Base-by-base conservation (phyloP, 768 basidiomycete species). In the Kwoniella botswanensis region DNA sequence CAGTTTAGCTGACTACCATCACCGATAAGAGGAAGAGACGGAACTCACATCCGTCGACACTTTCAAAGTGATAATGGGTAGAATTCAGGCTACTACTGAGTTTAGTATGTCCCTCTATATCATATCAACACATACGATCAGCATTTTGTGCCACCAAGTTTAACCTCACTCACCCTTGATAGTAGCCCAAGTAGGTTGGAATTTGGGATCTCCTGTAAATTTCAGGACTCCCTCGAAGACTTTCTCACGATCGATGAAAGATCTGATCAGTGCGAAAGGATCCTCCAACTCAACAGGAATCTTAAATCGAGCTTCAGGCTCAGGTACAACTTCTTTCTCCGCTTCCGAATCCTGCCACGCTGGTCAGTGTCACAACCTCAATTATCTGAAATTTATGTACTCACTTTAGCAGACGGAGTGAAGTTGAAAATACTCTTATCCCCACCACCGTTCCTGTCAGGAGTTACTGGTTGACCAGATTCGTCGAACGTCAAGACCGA, bases 341-440 rank as follows among this genome's bases (percentile, higher is more conserved):
- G 46, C 12, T 13, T 50, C 46, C 13, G 13, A 4, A 50, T 50
- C 46, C 46, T 50, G 12, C 17, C 5, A 13, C 1, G 46, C 12
- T 11, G 3, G 46, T 50, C 46, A 50, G 46, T 18, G 17, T 50
- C 4, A 50, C 18, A 4, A 50, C 17, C 17, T 15, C 6, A 35
- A 35, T 6, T 6, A 9, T 13, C 46, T 50, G 17, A 15, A 13
- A 50, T 15, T 15, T n/a, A 26, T 41, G 21, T 2, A 21, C 46
- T 35, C 22, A 63, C 63, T 12, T 65, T 55, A 10, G 63, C 24
- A 4, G 63, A 54, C 4, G 63, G 63, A 53, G 63, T 65, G 22
- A 65, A 65, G 53, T 65, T 56, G 53, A 65, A 65, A 7, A n/a
- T 21, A 44, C 53, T 65, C 24, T 17, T 4, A n/a, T 59, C 41